Evolutionary conservation across 768 basidiomycete species (phyloP).

Genomic region (Inosperma sp.): DNA sequence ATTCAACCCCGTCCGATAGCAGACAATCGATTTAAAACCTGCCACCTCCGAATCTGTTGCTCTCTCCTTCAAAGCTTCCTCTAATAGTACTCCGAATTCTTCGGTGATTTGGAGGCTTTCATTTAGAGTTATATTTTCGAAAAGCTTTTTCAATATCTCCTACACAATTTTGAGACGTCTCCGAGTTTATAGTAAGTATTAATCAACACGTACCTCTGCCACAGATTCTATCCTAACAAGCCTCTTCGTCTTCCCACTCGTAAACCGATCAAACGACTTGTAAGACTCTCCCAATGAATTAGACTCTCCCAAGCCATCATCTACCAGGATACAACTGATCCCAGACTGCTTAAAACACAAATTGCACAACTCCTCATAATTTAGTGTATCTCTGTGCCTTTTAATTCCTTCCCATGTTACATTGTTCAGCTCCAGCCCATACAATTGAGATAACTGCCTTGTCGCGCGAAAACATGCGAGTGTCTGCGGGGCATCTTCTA

Average conservation of each 20-base stretch:
- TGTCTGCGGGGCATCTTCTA: slow-evolving; percentile 48
- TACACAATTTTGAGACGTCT: too few relatives aligned
- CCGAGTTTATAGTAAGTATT: too few relatives aligned
- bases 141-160: too few relatives aligned
- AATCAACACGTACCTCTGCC: slow-evolving; percentile 73
- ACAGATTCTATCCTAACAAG: slow-evolving; percentile 66
- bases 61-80: slow-evolving; percentile 29
- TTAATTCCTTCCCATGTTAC: slow-evolving; percentile 61
- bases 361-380: slow-evolving; percentile 56
- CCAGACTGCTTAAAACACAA: slow-evolving; percentile 48
- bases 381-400: slow-evolving; percentile 33
- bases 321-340: slow-evolving; percentile 68
- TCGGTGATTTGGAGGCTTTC: too few relatives aligned
- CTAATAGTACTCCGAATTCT: slow-evolving; percentile 36
- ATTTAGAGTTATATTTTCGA: too few relatives aligned
- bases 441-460: slow-evolving; percentile 49
- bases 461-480: slow-evolving; percentile 57
- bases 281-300: slow-evolving; percentile 45
- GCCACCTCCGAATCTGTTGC: slow-evolving; percentile 49
- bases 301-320: slow-evolving; percentile 61
- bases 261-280: slow-evolving; percentile 61
- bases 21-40: slow-evolving; percentile 71
- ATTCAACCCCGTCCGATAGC: slow-evolving; percentile 73
- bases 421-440: slow-evolving; percentile 30
- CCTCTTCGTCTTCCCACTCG: slow-evolving; percentile 47